Base-by-base conservation (phyloP, 176 grass and related monocot species). In the Zoysia pacifica region DNA sequence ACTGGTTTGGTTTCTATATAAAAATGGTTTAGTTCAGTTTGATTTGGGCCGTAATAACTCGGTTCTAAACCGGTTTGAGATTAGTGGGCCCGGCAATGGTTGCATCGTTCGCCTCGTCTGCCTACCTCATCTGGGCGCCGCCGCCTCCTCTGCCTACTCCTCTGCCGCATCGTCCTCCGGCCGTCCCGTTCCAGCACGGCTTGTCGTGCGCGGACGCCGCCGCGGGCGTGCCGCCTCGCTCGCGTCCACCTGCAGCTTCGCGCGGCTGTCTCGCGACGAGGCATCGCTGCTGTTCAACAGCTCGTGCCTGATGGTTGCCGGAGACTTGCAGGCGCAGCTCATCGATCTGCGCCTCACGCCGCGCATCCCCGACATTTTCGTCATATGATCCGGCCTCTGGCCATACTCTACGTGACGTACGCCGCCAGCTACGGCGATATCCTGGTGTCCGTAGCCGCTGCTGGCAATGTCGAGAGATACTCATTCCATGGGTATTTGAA, bases 331-430 rank as follows among this genome's bases (percentile, higher is more conserved):
- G 87, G 94, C 94, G 78, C 86, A 91, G 14, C 62, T 97, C 37
- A 78, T 93, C 28, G 82, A 93, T 45, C 89, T 93, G 67, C 84
- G 87, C 41, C 81, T 80, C 5, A 73, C 79, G 11, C 81, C 79
- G 0, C 87, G 70, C 6, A 53, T 72, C 28, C 94, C 94, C n/a
- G 94, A 97, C 54, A 89, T 97, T 20, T 76, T 97, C 79, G 82
- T 94, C 41, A 72, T 97, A 36, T 91, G 94, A 80, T 91, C 94
- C 16, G 94, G 94, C 9, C 89, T 97, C 54, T 97, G 94, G 94
- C 94, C 79, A 94, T 97, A 91, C 86, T 97, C 44, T 91, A 94
- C 62, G 70, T 76, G 45, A 88, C 84, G 14, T 84, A 97, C 51
- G 74, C 89, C 3, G 36, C 68, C 3, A 53, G 50, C 4, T 97